Percentiles rank a stretch among this genome's conserved stretches.
Evolutionary conservation across 345 rosid genomes (phyloP).

Genomic region (Erucastrum elatum): DNA sequence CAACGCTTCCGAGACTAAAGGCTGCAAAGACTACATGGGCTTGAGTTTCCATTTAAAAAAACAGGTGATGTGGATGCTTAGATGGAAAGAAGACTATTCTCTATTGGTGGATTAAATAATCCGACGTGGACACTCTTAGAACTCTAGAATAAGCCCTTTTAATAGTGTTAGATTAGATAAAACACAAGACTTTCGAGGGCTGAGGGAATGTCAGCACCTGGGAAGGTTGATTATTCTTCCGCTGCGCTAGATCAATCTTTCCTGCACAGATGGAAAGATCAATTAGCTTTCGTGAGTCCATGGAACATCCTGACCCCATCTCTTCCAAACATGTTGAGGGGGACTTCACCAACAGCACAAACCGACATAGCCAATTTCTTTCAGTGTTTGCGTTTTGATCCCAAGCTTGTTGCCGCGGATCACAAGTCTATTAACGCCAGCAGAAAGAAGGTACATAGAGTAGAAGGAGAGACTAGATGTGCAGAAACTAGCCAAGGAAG

Average conservation of each 20-base stretch:
- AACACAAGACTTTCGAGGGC: slow-evolving; percentile 44
- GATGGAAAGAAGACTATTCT: too few relatives aligned
- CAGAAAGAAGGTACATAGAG: slow-evolving; percentile 63
- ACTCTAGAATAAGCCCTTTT: too few relatives aligned
- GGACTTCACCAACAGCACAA: slow-evolving; percentile 55
- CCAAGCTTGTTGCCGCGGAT: slow-evolving; percentile 65
- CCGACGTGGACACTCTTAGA: too few relatives aligned
- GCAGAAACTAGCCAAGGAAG: slow-evolving; percentile 67
- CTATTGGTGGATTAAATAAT: too few relatives aligned
- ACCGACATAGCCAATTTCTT: slow-evolving; percentile 64
- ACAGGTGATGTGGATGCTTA: too few relatives aligned
- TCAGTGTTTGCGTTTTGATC: slow-evolving; percentile 70
- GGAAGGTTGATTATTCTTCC: slow-evolving; percentile 79
- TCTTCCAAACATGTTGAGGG: slow-evolving; percentile 66
- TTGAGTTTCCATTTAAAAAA: too few relatives aligned
- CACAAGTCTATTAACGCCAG: slow-evolving; percentile 73
- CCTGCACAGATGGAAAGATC: slow-evolving; percentile 75
- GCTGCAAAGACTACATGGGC: too few relatives aligned
- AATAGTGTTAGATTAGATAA: too few relatives aligned
- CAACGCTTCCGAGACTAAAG: too few relatives aligned
- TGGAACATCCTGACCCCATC: slow-evolving; percentile 64
- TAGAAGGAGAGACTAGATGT: slow-evolving; percentile 66
- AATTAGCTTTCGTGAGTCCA: slow-evolving; percentile 75
- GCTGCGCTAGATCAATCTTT: slow-evolving; percentile 75
- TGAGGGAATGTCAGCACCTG: slow-evolving; percentile 77